Percentiles rank a stretch among this genome's conserved stretches.
Evolutionary conservation across 1,284 basidiomycete species (phyloP).

Genomic region (Rugosomyces carneus): DNA sequence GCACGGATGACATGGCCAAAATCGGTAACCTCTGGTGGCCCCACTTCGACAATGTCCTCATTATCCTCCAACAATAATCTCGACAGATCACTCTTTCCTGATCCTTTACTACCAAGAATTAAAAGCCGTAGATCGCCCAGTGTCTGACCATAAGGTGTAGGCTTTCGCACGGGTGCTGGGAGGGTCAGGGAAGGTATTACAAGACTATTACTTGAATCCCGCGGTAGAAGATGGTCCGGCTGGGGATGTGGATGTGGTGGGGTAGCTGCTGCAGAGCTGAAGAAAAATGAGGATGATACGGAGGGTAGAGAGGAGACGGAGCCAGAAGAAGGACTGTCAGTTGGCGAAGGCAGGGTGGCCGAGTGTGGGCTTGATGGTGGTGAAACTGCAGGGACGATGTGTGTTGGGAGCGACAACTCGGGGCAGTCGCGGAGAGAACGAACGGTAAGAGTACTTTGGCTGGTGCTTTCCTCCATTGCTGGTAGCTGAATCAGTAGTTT

Average conservation of each 20-base stretch:
- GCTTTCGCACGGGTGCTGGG: conserved; percentile 49
- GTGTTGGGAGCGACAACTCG: too few relatives aligned
- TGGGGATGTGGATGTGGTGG: conserved; percentile 38
- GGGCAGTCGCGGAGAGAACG: conserved; percentile 25
- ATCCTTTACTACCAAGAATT: conserved; percentile 41
- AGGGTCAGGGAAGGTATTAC: conserved; percentile 67
- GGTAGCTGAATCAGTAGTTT: neutral
- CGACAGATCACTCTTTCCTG: conserved; percentile 28
- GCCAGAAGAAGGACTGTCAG: conserved; percentile 41
- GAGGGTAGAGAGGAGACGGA: conserved; percentile 68
- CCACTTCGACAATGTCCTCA: conserved; percentile 57
- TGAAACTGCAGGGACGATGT: conserved; percentile 15
- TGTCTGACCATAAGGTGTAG: conserved; percentile 59
- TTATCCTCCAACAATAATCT: conserved; percentile 50
- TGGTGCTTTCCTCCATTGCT: conserved; percentile 24
- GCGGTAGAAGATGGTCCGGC: conserved; percentile 30
- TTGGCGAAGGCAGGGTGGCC: conserved; percentile 42
- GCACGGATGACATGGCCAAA: conserved; percentile 40
- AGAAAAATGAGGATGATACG: conserved; percentile 70
- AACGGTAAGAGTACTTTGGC: conserved; percentile 36
- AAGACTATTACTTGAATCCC: conserved; percentile 44
- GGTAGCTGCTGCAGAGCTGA: conserved; percentile 61
- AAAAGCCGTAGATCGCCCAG: conserved; percentile 54
- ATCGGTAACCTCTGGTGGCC: conserved; percentile 45
- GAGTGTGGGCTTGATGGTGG: conserved; percentile 40